A percentile compares a stretch with the other conserved stretches of the same genome.
Evolutionary conservation across 2,329 filamentous ascomycete genomes (phyloP).

Genomic region (Lecanoromycetidae sp.): DNA sequence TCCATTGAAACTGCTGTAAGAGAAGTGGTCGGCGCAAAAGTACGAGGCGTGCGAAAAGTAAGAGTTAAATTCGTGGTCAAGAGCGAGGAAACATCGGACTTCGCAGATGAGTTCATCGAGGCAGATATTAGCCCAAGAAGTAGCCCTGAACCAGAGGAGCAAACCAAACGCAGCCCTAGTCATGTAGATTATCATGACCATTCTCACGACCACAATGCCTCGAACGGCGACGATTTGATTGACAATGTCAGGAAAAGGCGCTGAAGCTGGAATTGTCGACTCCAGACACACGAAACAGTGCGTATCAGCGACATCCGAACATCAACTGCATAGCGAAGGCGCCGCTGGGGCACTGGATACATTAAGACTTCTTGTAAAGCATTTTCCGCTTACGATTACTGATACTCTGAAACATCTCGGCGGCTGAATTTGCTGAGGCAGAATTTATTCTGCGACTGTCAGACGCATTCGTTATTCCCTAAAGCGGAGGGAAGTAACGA

Average conservation of each 20-base stretch:
- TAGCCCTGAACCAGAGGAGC: slow-evolving; percentile 50
- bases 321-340: background rate
- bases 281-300: too few species aligned
- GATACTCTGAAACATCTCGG: too few species aligned
- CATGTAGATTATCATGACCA: slow-evolving; percentile 29
- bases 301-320: too few species aligned
- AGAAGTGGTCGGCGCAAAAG: slow-evolving; percentile 58
- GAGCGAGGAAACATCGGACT: slow-evolving; percentile 44
- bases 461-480: too few species aligned
- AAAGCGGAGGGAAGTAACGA: too few species aligned
- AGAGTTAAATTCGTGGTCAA: slow-evolving; percentile 71
- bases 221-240: slow-evolving; percentile 5
- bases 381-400: too few species aligned
- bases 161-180: too few species aligned
- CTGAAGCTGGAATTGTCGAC: background rate
- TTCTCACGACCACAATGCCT: slow-evolving; percentile 30
- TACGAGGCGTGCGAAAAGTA: slow-evolving; percentile 73
- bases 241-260: background rate
- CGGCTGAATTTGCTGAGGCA: too few species aligned
- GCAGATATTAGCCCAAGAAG: slow-evolving; percentile 46
- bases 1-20: slow-evolving; percentile 62
- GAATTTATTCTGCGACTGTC: too few species aligned
- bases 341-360: background rate
- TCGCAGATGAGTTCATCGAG: slow-evolving; percentile 69
- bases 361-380: too few species aligned